Percentiles rank a stretch among this genome's conserved stretches.
phyloP scores from a whole-genome alignment of 1,284 basidiomycete species.

The Leccinum holopus region DNA sequence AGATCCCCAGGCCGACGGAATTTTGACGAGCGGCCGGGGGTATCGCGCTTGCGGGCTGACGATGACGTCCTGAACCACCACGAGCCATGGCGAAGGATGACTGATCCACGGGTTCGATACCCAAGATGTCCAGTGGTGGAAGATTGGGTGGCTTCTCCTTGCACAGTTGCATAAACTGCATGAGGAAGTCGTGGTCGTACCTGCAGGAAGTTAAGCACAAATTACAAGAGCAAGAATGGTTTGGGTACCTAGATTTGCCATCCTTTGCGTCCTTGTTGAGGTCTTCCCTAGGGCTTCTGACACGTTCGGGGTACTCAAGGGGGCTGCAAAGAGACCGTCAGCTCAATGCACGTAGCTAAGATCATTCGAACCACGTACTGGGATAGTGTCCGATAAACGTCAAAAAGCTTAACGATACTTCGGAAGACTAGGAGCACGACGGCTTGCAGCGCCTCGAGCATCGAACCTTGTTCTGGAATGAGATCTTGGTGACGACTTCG shows the following conservation, averaged over 20 bases:
- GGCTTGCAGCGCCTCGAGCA: too few species aligned
- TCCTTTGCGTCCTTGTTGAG: slow-evolving; percentile 83
- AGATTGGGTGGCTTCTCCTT: slow-evolving; percentile 92
- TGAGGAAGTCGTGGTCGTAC: slow-evolving; percentile 96
- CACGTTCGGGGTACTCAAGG: slow-evolving; percentile 50
- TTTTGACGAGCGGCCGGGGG: slow-evolving; percentile 46
- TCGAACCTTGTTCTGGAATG: too few species aligned
- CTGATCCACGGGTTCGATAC: slow-evolving; percentile 77
- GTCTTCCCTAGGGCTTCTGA: slow-evolving; percentile 81
- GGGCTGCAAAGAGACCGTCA: too few species aligned
- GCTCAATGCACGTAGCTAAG: too few species aligned
- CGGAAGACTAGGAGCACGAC: too few species aligned
- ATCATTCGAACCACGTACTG: too few species aligned
- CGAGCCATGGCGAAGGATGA: slow-evolving; percentile 51
- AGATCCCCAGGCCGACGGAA: slow-evolving; percentile 58
- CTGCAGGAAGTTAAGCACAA: slow-evolving; percentile 40
- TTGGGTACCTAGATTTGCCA: slow-evolving; percentile 82
- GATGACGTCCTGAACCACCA: slow-evolving; percentile 60
- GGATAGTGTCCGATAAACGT: too few species aligned
- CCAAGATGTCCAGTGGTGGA: slow-evolving; percentile 88
- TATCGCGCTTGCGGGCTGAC: slow-evolving; percentile 43
- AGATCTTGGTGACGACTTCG: too few species aligned
- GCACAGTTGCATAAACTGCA: slow-evolving; percentile 97
- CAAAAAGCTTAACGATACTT: too few species aligned
- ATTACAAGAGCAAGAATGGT: background rate